Percentiles rank a stretch among this genome's conserved stretches.
Conservation (phyloP, 2,329 filamentous ascomycete genomes). For the Uncinocarpus reesii region DNA sequence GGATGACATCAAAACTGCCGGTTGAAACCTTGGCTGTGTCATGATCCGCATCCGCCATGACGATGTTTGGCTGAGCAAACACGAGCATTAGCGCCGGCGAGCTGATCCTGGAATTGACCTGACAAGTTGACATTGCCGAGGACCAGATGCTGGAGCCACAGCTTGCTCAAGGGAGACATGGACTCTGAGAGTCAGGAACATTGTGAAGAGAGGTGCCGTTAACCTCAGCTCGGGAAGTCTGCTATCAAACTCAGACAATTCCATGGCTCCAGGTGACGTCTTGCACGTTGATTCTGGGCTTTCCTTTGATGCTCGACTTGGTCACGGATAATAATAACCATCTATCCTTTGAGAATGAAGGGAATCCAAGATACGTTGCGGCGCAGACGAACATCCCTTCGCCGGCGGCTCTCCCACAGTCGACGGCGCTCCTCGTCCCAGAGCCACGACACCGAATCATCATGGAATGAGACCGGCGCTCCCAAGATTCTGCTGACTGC, state of each 20-base stretch:
- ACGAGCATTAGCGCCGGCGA: neutral
- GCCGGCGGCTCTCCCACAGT: neutral
- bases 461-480: slow-evolving; percentile 72
- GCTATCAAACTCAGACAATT: neutral
- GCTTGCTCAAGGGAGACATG: neutral
- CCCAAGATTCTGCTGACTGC: slow-evolving; percentile 37
- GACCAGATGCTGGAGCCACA: too few relatives aligned
- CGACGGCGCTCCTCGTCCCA: slow-evolving; percentile 1
- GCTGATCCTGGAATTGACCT: neutral
- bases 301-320: neutral
- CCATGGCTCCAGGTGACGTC: slow-evolving; percentile 3
- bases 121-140: neutral
- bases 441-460: neutral
- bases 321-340: neutral
- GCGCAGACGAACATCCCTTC: slow-evolving; percentile 2
- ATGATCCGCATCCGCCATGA: neutral
- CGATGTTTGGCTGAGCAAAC: neutral
- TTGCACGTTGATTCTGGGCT: neutral
- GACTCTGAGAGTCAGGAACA: neutral
- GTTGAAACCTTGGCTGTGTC: slow-evolving; percentile 12
- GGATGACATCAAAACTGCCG: slow-evolving; percentile 14
- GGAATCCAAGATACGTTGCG: neutral
- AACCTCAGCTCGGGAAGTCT: neutral
- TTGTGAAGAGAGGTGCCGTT: neutral
- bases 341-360: neutral